Evolutionary conservation across 768 basidiomycete genomes (phyloP).

Genomic region (Xerocomellus chrysenteron): DNA sequence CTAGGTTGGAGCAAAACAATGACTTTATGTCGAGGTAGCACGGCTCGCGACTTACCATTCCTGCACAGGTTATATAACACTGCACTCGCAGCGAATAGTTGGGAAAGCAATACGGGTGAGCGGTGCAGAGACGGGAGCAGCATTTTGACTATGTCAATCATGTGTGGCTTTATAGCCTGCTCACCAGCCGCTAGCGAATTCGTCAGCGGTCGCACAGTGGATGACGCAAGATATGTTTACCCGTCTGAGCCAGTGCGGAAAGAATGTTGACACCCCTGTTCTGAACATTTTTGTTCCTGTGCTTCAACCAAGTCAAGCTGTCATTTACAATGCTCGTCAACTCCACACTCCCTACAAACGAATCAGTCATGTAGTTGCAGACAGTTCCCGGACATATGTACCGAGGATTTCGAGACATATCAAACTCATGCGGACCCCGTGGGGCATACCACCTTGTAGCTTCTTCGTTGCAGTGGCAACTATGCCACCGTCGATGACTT

Average conservation of each 20-base stretch:
- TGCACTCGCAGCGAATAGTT: background rate
- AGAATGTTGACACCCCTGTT: background rate
- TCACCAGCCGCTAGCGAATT: background rate
- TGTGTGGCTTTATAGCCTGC: background rate
- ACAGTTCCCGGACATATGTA: background rate
- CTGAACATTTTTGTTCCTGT: background rate
- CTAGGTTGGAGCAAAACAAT: background rate
- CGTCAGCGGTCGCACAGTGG: background rate
- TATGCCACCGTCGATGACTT: background rate
- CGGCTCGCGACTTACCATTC: background rate
- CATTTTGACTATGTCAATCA: slow-evolving; percentile 4
- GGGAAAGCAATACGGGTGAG: background rate
- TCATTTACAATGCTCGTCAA: background rate
- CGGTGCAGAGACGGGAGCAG: background rate
- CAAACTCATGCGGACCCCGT: slow-evolving; percentile 5
- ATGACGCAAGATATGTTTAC: background rate
- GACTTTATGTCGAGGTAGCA: background rate
- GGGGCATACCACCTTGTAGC: background rate
- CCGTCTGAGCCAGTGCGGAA: slow-evolving; percentile 7
- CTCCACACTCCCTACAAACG: background rate
- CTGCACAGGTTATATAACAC: slow-evolving; percentile 1
- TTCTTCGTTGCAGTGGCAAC: background rate
- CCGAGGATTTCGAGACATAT: background rate
- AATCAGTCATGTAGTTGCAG: background rate
- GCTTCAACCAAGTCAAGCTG: background rate